Percentiles rank a stretch among this genome's conserved stretches.
Evolutionary conservation across 345 rosid species (phyloP).

Genomic region (Pseudoturritis turrita): DNA sequence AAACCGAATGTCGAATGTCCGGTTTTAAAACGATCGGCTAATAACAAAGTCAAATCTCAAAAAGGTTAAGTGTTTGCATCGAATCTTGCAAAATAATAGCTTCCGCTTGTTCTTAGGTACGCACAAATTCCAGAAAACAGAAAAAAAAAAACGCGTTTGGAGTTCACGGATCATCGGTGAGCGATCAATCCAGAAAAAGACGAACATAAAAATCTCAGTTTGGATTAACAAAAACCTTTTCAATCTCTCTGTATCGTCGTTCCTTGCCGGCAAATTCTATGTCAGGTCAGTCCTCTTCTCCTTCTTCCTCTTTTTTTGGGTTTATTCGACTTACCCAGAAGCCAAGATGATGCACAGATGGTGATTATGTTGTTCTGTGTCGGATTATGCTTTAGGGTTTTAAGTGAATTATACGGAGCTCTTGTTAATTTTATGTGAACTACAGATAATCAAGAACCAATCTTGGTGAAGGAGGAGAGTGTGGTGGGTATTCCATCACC

Average conservation of each 20-base stretch:
- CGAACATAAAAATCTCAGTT: neutral
- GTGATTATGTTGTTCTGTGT: neutral
- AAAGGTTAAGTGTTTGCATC: neutral
- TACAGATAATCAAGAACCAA: constrained; percentile 27
- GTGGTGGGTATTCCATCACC: constrained; percentile 27
- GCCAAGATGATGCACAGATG: neutral
- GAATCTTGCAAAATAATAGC: constrained; percentile 1
- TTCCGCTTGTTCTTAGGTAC: neutral
- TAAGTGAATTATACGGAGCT: neutral
- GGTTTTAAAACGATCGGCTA: neutral
- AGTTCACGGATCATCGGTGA: neutral
- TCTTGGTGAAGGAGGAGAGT: constrained; percentile 27
- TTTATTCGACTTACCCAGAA: neutral
- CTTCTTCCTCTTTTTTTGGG: neutral
- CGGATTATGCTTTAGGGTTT: neutral
- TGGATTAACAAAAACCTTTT: neutral
- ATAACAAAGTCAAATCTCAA: neutral
- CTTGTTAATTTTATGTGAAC: neutral
- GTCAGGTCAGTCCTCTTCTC: constrained; percentile 10
- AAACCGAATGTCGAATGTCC: no score
- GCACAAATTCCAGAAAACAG: neutral
- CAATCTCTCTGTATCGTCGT: neutral
- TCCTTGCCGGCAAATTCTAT: neutral
- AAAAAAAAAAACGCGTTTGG: neutral
- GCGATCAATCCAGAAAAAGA: neutral